phyloP scores from a whole-genome alignment of 108 stramenopile species.

The Skeletonema tropicum region DNA sequence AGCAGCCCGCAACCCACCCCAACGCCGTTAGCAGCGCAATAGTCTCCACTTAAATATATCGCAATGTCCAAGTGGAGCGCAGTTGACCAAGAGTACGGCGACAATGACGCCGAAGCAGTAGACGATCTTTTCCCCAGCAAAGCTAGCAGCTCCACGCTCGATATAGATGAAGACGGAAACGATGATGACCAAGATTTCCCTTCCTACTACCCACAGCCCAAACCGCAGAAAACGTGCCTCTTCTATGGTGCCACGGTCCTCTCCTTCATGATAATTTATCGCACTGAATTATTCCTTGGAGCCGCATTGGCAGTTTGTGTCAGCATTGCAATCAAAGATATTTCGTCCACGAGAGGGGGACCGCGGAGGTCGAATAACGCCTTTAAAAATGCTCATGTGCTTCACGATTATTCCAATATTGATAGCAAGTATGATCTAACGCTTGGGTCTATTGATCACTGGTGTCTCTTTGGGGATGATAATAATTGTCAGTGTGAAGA shows the following conservation, averaged over 20 bases:
- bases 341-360: not conserved
- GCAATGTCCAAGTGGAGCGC: not conserved
- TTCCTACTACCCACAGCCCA: constrained; percentile 7
- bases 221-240: constrained; percentile 24
- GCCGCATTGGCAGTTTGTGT: constrained; percentile 30
- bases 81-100: constrained; percentile 45
- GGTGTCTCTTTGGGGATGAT: constrained; percentile 67
- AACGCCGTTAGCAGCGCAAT: no score
- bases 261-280: constrained; percentile 49
- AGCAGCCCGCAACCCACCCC: no score
- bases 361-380: constrained; percentile 9
- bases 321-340: constrained; percentile 19
- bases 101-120: constrained; percentile 21
- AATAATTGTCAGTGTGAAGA: constrained; percentile 60
- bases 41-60: no score
- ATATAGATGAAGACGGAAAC: constrained; percentile 5
- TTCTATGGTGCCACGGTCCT: constrained; percentile 47
- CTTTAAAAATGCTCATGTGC: constrained; percentile 33
- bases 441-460: constrained; percentile 66
- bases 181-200: constrained; percentile 4
- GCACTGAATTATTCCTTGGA: constrained; percentile 41
- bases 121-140: constrained; percentile 25
- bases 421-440: constrained; percentile 57
- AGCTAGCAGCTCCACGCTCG: constrained; percentile 13
- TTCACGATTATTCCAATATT: constrained; percentile 56